Evolutionary conservation across 129 eudicot species (phyloP), one percentile per base, ranked within the genome.

Genomic region (Smallanthus sonchifolius): DNA sequence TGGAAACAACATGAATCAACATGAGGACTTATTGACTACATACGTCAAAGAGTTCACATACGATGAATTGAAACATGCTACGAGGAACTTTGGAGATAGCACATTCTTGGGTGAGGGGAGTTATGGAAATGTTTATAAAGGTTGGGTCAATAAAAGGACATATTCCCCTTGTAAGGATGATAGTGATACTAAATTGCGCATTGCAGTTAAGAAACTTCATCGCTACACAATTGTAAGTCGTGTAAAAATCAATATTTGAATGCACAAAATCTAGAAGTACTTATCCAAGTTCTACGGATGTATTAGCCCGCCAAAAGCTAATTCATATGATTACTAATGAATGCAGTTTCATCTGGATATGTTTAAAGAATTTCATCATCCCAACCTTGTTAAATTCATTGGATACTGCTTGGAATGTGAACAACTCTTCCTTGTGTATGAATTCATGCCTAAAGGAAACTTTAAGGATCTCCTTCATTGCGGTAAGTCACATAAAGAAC

Each of bases 111-210:
- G 86, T 5, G 82, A 63, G 24, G 89, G 87, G 9, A 82, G 88
- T 2, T 89, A 82, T 66, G 91, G 86, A 20, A 73, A 48, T 32
- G 86, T 86, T 35, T 84, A 77, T 78, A 84, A 82, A 59, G 91
- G 89, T 0, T 84, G 88, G 85, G 28, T 89, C 3, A 89, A 89
- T 49, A 67, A 61, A 28, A 84, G 44, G 10, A 86, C 96, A 5
- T 74, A 64, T 36, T 81, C 81, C 10, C 87, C 91, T 0, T 77
- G 81, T 2, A 64, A 61, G 57, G 65, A 64, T 39, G 80, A 1
- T 24, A 24, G 30, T 24, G 30, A 78, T 0, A 67, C 69, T 10
- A 84, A 86, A 10, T 67, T 83, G 3, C 82, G 85, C 10, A 77
- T 86, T 38, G 90, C 84, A 4, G 85, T 84, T 32, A 86, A 86